Conservation (phyloP, 345 rosid genomes). For the Aquilaria sinensis region DNA sequence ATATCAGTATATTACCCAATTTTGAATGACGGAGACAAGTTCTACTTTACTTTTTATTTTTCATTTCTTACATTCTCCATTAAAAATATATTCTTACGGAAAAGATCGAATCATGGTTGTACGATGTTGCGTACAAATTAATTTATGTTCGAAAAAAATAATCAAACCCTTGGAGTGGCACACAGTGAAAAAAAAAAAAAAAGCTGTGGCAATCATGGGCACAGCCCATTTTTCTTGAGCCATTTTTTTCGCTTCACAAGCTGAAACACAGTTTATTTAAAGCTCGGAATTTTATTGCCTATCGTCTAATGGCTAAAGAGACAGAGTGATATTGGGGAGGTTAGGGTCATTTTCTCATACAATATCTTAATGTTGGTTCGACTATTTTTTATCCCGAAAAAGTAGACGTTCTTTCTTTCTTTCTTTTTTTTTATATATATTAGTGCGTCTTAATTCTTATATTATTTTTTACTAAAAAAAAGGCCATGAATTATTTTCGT, state of each 20-base stretch:
- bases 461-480: too few relatives aligned
- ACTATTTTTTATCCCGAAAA: too few relatives aligned
- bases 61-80: neutral
- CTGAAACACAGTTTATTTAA: neutral
- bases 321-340: too few relatives aligned
- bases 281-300: neutral
- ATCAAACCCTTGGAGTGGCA: neutral
- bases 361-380: too few relatives aligned
- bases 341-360: too few relatives aligned
- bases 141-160: conserved; percentile 29
- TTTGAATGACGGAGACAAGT: neutral
- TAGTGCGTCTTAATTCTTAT: too few relatives aligned
- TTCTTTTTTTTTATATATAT: too few relatives aligned
- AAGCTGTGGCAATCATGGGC: conserved; percentile 74
- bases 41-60: neutral
- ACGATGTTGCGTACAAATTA: conserved; percentile 30
- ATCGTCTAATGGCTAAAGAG: too few relatives aligned
- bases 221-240: conserved; percentile 29
- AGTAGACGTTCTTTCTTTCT: too few relatives aligned
- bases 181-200: conserved; percentile 16
- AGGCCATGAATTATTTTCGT: neutral
- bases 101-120: conserved; percentile 14
- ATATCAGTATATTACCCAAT: neutral
- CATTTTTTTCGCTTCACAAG: conserved; percentile 7
- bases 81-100: neutral